A percentile compares a stretch with the other conserved stretches of the same genome.
Evolutionary conservation across 345 rosid species (phyloP).

Genomic region (Litchi chinensis): DNA sequence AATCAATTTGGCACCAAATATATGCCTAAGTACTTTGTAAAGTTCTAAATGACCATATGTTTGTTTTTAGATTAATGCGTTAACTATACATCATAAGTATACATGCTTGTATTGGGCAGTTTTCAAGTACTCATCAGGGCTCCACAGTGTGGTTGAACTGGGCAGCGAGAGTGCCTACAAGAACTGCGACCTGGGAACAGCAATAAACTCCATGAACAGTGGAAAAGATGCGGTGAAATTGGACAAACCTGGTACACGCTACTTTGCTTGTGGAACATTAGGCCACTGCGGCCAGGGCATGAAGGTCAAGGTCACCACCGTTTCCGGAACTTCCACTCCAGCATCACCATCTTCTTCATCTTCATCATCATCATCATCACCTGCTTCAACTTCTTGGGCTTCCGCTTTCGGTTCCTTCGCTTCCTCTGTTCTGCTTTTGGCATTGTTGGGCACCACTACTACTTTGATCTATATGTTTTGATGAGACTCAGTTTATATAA

Average conservation of each 20-base stretch:
- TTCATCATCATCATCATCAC: slow-evolving; percentile 17
- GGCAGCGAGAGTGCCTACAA: slow-evolving; percentile 70
- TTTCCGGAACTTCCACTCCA: slow-evolving; percentile 52
- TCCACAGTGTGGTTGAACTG: slow-evolving; percentile 87
- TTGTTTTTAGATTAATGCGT: too few species aligned
- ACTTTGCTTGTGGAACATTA: slow-evolving; percentile 80
- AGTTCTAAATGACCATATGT: too few species aligned
- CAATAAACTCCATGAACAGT: slow-evolving; percentile 57
- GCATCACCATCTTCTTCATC: slow-evolving; percentile 33
- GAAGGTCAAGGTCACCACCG: slow-evolving; percentile 75
- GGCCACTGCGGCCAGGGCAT: slow-evolving; percentile 91
- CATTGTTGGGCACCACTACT: not conserved
- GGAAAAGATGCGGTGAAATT: slow-evolving; percentile 82
- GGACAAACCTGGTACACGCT: slow-evolving; percentile 66
- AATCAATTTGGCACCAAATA: too few species aligned
- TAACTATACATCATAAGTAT: not conserved
- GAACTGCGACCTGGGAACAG: slow-evolving; percentile 73
- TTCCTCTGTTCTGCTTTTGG: slow-evolving; percentile 14
- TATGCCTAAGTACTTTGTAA: too few species aligned
- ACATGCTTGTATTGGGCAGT: slow-evolving; percentile 35
- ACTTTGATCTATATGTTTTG: slow-evolving; percentile 16
- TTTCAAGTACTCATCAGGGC: slow-evolving; percentile 74
- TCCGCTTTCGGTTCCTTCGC: slow-evolving; percentile 17
- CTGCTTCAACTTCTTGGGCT: slow-evolving; percentile 30
- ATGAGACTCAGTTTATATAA: not conserved